phyloP scores from a whole-genome alignment of 2,329 filamentous ascomycete species.

The Fusarium musae region DNA sequence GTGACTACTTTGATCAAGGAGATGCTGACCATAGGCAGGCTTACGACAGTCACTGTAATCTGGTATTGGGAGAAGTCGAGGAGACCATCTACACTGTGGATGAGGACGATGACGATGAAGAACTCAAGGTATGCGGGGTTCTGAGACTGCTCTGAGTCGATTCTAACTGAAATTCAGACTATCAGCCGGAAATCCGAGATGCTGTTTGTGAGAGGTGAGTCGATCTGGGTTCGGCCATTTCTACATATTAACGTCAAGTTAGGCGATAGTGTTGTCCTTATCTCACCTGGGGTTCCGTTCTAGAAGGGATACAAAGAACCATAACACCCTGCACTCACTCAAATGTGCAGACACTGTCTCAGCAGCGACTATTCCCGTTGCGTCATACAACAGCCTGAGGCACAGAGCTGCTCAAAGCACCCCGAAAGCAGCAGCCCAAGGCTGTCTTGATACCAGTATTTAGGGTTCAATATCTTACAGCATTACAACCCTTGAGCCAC shows the following conservation, averaged over 20 bases:
- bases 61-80: constrained; percentile 95
- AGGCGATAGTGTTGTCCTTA: constrained; percentile 80
- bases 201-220: constrained; percentile 93
- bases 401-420: constrained; percentile 1
- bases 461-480: background rate
- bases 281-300: constrained; percentile 68
- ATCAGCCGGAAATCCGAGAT: constrained; percentile 98
- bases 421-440: background rate
- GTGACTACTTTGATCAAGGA: background rate
- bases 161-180: constrained; percentile 66
- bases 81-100: constrained; percentile 96
- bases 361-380: background rate
- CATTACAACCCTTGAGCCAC: background rate
- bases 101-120: constrained; percentile 88
- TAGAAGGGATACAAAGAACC: background rate
- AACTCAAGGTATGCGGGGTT: constrained; percentile 69
- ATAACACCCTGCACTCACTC: background rate
- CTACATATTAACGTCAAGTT: constrained; percentile 37
- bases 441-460: background rate
- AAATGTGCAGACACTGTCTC: background rate
- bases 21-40: constrained; percentile 67
- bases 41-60: constrained; percentile 98
- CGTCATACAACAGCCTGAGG: background rate
- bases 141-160: background rate
- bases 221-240: background rate